A percentile compares a stretch with the other conserved stretches of the same genome.
phyloP scores from a whole-genome alignment of 2,329 filamentous ascomycete species.

The Microsporum ferrugineum region DNA sequence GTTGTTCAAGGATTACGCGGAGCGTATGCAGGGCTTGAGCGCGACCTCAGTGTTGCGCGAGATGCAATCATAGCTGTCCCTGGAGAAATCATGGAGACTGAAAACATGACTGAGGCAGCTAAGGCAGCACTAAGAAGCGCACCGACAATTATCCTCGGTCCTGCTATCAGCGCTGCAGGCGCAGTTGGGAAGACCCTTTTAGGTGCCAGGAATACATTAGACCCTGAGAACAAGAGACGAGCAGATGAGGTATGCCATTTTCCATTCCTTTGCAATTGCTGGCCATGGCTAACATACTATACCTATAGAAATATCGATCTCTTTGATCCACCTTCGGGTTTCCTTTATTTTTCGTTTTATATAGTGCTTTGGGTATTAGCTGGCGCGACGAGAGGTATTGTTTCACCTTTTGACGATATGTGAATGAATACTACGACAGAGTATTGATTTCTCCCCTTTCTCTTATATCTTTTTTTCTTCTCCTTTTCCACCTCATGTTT shows the following conservation, averaged over 20 bases:
- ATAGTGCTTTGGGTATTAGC: neutral
- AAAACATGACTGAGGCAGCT: slow-evolving; percentile 67
- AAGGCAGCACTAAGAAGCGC: slow-evolving; percentile 67
- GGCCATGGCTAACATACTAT: slow-evolving; percentile 9
- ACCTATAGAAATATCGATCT: slow-evolving; percentile 34
- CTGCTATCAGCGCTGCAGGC: slow-evolving; percentile 80
- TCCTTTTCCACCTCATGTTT: neutral
- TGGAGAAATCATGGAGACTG: slow-evolving; percentile 77
- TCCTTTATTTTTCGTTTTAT: neutral
- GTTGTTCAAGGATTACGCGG: slow-evolving; percentile 76
- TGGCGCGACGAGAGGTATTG: neutral
- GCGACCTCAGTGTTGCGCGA: slow-evolving; percentile 73
- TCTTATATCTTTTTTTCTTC: neutral
- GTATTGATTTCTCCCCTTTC: neutral
- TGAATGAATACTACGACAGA: neutral
- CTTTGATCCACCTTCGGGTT: slow-evolving; percentile 19
- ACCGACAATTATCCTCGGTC: slow-evolving; percentile 85
- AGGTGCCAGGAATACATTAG: slow-evolving; percentile 83
- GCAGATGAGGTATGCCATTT: slow-evolving; percentile 72
- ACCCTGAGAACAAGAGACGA: slow-evolving; percentile 66
- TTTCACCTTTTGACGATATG: neutral
- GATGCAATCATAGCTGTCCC: slow-evolving; percentile 94
- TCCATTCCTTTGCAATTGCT: slow-evolving; percentile 1
- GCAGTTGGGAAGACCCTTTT: slow-evolving; percentile 80
- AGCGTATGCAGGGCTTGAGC: slow-evolving; percentile 69